Base-by-base conservation (phyloP, 2,329 filamentous ascomycete species). In the Fusarium metavorans region DNA sequence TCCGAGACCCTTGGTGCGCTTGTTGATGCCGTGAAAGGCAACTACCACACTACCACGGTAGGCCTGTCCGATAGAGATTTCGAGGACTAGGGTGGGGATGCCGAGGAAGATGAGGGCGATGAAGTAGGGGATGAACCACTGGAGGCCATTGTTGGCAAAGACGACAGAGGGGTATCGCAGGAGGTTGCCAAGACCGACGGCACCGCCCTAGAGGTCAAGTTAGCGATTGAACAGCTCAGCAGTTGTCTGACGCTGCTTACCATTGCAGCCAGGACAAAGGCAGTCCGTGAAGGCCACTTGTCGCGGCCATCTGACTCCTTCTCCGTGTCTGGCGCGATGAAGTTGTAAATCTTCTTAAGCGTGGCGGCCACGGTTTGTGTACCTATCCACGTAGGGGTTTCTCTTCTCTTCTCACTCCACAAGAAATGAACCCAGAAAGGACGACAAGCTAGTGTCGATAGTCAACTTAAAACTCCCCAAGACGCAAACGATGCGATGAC, bases 1-100 rank as follows among this genome's bases (percentile, higher is more conserved):
- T 0, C 88, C 88, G 0, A 88, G 84, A 3, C 88, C 88, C 74
- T 86, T 88, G 5, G 88, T 77, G 5, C 86, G 82, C 20, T 80
- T 76, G 74, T 88, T 85, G 64, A 88, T 82, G 37, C 86, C 87
- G 74, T 86, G 84, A 72, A 82, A 89, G 1, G 88, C 86, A 39
- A 88, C 84, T 13, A 88, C 85, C 0, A 82, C 84, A 10, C 87
- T 87, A n/a, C 86, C 87, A 3, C 88, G 86, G 72, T 89, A 89
- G 1, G 87, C 87, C 69, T 89, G 93, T 57, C 94, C 94, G 43
- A 93, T 93, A 35, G 92, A 92, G 57, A 89, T 87, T 69, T 90
- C 87, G n/a, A 90, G 84, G 5, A 88, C 83, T 16, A 90, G 82
- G 0, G 86, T 83, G 0, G 88, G 88, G n/a, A 90, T 89, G 11